Evolutionary conservation across 1,284 basidiomycete genomes (phyloP).

Genomic region (Tetrapyrgos nigripes): DNA sequence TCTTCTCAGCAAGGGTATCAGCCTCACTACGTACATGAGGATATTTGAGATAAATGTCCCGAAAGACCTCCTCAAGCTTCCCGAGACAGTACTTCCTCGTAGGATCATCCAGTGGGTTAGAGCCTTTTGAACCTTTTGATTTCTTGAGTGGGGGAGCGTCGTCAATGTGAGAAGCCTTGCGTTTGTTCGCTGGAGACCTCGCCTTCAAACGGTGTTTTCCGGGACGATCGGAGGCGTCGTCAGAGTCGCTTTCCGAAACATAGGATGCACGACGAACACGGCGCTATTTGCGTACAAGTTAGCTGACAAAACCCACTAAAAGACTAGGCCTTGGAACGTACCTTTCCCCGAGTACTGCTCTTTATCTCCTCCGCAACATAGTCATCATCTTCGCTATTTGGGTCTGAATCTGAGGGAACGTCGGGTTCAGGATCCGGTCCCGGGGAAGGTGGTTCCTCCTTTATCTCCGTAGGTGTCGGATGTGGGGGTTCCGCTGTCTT

Average conservation of each 20-base stretch:
- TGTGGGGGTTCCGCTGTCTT: too few relatives aligned
- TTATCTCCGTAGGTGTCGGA: constrained; percentile 22
- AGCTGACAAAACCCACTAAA: constrained; percentile 13
- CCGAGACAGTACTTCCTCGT: constrained; percentile 77
- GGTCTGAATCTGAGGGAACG: constrained; percentile 52
- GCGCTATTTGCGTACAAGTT: constrained; percentile 37
- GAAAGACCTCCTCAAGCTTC: constrained; percentile 73
- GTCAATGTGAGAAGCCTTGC: constrained; percentile 43
- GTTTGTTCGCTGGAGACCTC: constrained; percentile 17
- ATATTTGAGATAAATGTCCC: constrained; percentile 71
- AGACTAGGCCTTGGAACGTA: constrained; percentile 38
- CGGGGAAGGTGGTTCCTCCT: constrained; percentile 26
- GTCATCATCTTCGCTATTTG: constrained; percentile 73
- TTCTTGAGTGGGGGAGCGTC: constrained; percentile 32
- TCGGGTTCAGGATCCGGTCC: constrained; percentile 24
- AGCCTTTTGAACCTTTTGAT: constrained; percentile 38
- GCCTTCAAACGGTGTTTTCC: constrained; percentile 20
- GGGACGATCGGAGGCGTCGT: constrained; percentile 21
- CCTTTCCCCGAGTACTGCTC: constrained; percentile 41
- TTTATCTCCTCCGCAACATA: constrained; percentile 47
- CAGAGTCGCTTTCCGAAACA: constrained; percentile 56
- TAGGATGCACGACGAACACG: constrained; percentile 43
- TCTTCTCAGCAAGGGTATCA: constrained; percentile 37
- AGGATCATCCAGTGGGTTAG: constrained; percentile 64
- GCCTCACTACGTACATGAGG: constrained; percentile 49